phyloP scores from a whole-genome alignment of 257 asterid genomes.

The Ehretia macrophylla region DNA sequence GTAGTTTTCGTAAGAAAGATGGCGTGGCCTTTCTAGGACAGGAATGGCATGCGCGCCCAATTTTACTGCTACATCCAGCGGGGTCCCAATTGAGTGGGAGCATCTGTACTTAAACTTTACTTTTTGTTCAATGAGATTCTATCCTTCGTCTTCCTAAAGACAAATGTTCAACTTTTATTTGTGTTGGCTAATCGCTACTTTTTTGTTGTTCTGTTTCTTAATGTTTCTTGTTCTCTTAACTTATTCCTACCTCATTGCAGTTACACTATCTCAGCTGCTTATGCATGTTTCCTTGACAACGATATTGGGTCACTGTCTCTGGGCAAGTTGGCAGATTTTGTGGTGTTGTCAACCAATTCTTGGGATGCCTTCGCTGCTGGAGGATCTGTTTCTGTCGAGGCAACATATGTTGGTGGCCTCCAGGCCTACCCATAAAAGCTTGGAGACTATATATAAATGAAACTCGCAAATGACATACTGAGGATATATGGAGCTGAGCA shows the following conservation, averaged over 20 bases:
- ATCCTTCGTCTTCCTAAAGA: no score
- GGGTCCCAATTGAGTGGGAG: no score
- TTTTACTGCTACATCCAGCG: no score
- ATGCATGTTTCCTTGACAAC: conserved; percentile 79
- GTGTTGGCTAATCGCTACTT: no score
- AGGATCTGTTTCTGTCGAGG: conserved; percentile 54
- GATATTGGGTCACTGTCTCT: conserved; percentile 77
- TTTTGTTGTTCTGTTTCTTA: neutral
- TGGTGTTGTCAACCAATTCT: conserved; percentile 60
- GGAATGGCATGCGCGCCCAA: no score
- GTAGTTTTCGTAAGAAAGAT: no score
- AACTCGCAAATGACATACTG: neutral
- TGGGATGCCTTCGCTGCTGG: conserved; percentile 58
- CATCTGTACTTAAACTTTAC: no score
- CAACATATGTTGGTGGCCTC: conserved; percentile 78
- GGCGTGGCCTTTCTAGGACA: no score
- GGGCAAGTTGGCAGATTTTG: conserved; percentile 92
- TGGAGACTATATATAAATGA: neutral
- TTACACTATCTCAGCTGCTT: conserved; percentile 82
- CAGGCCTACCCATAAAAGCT: conserved; percentile 44
- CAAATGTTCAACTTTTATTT: no score
- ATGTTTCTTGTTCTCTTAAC: neutral
- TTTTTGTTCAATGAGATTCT: no score
- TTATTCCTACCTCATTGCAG: conserved; percentile 26
- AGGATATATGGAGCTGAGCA: neutral